phyloP scores from a whole-genome alignment of 2,329 filamentous ascomycete genomes.

The Ophiocordyceps camponoti-rufipedis region DNA sequence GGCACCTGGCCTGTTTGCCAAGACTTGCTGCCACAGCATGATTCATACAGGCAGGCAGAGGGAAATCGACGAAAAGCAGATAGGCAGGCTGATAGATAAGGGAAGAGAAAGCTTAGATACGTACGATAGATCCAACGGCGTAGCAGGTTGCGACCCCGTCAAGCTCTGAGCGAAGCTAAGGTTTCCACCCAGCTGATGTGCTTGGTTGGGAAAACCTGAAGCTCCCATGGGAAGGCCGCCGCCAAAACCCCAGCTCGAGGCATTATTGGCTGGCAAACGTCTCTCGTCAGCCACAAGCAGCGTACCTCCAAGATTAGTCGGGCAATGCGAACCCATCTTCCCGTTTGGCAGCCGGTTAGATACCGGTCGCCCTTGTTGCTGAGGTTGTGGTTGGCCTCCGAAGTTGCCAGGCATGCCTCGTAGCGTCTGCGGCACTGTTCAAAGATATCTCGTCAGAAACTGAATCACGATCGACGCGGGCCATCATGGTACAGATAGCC shows the following conservation, averaged over 20 bases:
- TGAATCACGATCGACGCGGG: not conserved
- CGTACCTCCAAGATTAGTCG: not conserved
- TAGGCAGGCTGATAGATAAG: not conserved
- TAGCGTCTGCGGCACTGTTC: constrained; percentile 42
- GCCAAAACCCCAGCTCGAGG: constrained; percentile 43
- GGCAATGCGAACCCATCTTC: constrained; percentile 35
- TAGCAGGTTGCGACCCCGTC: constrained; percentile 41
- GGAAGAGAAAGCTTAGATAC: constrained; percentile 16
- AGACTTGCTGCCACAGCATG: not conserved
- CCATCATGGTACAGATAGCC: not conserved
- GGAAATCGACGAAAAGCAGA: not conserved
- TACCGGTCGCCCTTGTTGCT: constrained; percentile 30
- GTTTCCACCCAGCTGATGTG: constrained; percentile 37
- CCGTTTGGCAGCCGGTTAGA: constrained; percentile 45
- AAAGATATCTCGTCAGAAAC: constrained; percentile 21
- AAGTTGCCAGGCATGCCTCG: constrained; percentile 44
- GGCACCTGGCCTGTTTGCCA: too few species aligned
- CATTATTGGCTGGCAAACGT: constrained; percentile 27
- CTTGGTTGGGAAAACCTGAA: constrained; percentile 31
- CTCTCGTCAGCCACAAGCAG: not conserved
- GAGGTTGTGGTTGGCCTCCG: constrained; percentile 38
- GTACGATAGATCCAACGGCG: constrained; percentile 46
- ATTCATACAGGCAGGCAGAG: not conserved
- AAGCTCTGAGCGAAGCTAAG: constrained; percentile 50
- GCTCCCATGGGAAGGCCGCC: constrained; percentile 41